Evolutionary conservation across 805 yeast species (phyloP), one percentile per base, ranked within the genome.

Genomic region (Geotrichum ghanense): DNA sequence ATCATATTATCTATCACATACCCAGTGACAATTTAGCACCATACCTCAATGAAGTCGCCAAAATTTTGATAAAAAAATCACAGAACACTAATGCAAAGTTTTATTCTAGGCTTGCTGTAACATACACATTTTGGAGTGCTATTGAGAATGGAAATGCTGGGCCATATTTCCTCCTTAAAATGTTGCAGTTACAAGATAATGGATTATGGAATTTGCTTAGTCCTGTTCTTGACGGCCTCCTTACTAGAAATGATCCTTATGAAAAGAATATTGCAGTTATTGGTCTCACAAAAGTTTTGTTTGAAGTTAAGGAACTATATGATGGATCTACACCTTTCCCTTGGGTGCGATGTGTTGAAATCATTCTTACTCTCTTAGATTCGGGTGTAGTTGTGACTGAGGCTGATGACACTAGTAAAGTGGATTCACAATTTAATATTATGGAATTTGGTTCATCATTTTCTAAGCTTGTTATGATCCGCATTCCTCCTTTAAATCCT

Each of bases 401-500:
- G 6, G 59, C 53, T 16, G 57, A 45, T 23, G 40, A 39, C 34
- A 31, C 42, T 10, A 35, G 46, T 14, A 52, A 46, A 44, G 56
- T 73, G 19, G 82, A 81, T 53, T 56, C 19, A 31, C 37, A 31
- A 31, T 31, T 74, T 24, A 88, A 83, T 45, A 95, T 88, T 51
- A 73, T 81, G 44, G 71, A 92, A 2, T 92, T 89, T 64, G 97
- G 97, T 1, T 81, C 96, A 0, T 78, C 81, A 45, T 92, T 77
- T 63, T 84, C 94, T 45, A 79, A 75, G 57, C 69, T 92, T 49
- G 77, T 74, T 1, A 74, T 83, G 2, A 79, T 88, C 43, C 71
- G 75, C 26, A 64, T 65, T 14, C 76, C 72, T 51, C 72, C 81
- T 2, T 70, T 76, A 53, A 97, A 92, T 64, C 95, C 97, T 1